phyloP scores from a whole-genome alignment of 352 stramenopile species.

The Lagenidium sp. region DNA sequence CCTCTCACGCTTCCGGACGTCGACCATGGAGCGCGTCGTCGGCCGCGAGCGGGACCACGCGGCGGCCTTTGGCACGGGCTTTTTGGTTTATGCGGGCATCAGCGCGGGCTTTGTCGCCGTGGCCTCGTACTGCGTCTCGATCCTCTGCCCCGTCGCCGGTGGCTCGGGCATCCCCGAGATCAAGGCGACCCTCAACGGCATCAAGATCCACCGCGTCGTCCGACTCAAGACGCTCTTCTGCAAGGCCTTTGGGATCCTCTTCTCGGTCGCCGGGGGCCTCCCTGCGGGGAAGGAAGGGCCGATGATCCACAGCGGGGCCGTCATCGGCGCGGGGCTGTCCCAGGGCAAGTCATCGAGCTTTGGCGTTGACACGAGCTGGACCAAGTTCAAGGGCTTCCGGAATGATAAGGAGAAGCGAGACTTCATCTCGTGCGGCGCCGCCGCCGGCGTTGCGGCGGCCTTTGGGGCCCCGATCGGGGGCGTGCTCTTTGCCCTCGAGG shows the following conservation, averaged over 20 bases:
- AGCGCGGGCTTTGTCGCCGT: conserved; percentile 91
- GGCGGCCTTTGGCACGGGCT: conserved; percentile 62
- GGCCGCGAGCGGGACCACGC: conserved; percentile 35
- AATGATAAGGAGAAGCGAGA: conserved; percentile 96
- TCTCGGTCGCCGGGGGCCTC: conserved; percentile 68
- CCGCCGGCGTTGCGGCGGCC: conserved; percentile 94
- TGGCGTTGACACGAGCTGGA: conserved; percentile 83
- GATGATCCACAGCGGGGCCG: conserved; percentile 87
- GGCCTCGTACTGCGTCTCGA: conserved; percentile 88
- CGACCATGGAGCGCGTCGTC: conserved; percentile 83
- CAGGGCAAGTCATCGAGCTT: conserved; percentile 89
- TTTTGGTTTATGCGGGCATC: conserved; percentile 86
- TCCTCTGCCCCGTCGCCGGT: conserved; percentile 90
- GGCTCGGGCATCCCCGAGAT: conserved; percentile 97
- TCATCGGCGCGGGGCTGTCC: conserved; percentile 94
- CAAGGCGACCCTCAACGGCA: conserved; percentile 98
- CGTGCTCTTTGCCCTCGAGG: conserved; percentile 97
- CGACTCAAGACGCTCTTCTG: conserved; percentile 94
- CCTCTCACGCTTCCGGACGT: conserved; percentile 85
- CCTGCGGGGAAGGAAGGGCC: conserved; percentile 84
- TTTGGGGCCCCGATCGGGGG: conserved; percentile 98
- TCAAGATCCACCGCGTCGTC: conserved; percentile 95
- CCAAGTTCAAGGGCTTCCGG: conserved; percentile 88
- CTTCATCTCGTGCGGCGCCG: conserved; percentile 96
- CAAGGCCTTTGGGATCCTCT: conserved; percentile 91